Evolutionary conservation across 1,284 basidiomycete genomes (phyloP).

Genomic region (Thecaphora thlaspeos): DNA sequence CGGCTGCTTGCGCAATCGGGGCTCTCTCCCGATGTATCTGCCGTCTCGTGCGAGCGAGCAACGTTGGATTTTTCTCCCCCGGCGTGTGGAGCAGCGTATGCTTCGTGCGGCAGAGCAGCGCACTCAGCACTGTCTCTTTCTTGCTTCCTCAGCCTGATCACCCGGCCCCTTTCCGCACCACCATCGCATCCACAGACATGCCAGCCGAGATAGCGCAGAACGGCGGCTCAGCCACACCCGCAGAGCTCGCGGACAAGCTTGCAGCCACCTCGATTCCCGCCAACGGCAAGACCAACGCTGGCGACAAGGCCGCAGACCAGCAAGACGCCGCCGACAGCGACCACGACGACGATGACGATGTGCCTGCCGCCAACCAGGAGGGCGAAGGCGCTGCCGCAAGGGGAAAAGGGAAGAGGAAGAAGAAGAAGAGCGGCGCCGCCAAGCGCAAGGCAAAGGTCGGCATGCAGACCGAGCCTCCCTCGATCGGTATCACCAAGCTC

Average conservation of each 20-base stretch:
- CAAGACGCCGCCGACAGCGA: slow-evolving; percentile 37
- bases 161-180: slow-evolving; percentile 3
- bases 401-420: slow-evolving; percentile 67
- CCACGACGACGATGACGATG: slow-evolving; percentile 42
- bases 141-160: too few species aligned
- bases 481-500: slow-evolving; percentile 82
- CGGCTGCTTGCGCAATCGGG: too few species aligned
- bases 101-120: too few species aligned
- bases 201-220: slow-evolving; percentile 12
- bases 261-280: slow-evolving; percentile 17
- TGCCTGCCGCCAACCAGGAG: slow-evolving; percentile 5
- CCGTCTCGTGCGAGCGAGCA: too few species aligned
- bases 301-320: slow-evolving; percentile 10
- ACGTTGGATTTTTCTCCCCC: too few species aligned
- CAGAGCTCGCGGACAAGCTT: slow-evolving; percentile 32
- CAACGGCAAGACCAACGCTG: slow-evolving; percentile 9
- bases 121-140: too few species aligned
- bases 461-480: slow-evolving; percentile 75
- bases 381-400: slow-evolving; percentile 21
- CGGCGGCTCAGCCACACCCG: slow-evolving; percentile 15
- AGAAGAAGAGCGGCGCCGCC: slow-evolving; percentile 75
- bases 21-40: too few species aligned
- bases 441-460: slow-evolving; percentile 38
- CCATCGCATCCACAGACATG: slow-evolving; percentile 5
- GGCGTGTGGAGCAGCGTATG: too few species aligned